Evolutionary conservation across 176 grass and related monocot species (phyloP).

Genomic region (Pontederia paniculata): DNA sequence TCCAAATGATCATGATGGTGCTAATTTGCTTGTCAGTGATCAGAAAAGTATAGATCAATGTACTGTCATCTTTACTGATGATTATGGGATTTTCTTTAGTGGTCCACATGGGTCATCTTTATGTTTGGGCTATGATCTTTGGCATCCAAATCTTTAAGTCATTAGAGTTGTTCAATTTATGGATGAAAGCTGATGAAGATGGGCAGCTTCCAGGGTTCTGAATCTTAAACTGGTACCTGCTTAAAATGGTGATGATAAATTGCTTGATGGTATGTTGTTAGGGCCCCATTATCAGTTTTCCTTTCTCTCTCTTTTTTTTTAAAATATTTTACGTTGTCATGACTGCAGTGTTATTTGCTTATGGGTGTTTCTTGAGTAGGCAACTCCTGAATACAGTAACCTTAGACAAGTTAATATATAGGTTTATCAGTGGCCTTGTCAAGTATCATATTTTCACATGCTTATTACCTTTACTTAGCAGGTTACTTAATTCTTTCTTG

Average conservation of each 20-base stretch:
- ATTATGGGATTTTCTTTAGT: constrained; percentile 57
- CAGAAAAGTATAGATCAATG: constrained; percentile 94
- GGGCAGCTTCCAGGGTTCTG: constrained; percentile 83
- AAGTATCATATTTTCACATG: constrained; percentile 99
- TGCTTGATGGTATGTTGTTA: background rate
- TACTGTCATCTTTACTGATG: constrained; percentile 90
- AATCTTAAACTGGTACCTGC: constrained; percentile 70
- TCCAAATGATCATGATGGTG: constrained; percentile 46
- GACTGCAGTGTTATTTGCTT: constrained; percentile 91
- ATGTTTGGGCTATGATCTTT: constrained; percentile 92
- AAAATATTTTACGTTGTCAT: no score
- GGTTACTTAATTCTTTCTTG: constrained; percentile 36
- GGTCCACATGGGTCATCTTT: constrained; percentile 93
- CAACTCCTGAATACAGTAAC: constrained; percentile 86
- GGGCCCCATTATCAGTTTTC: no score
- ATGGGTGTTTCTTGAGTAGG: constrained; percentile 88
- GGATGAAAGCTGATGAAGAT: constrained; percentile 73
- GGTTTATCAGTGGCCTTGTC: constrained; percentile 66
- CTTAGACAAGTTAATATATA: constrained; percentile 83
- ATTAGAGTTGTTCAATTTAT: constrained; percentile 72
- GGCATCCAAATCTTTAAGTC: constrained; percentile 98
- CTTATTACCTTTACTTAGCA: constrained; percentile 96
- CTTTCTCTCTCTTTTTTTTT: no score
- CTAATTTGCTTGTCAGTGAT: constrained; percentile 71
- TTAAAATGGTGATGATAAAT: background rate